A percentile compares a stretch with the other conserved stretches of the same genome.
phyloP scores from a whole-genome alignment of 1,139 yeast genomes.

The Yamadazyma atlantica region DNA sequence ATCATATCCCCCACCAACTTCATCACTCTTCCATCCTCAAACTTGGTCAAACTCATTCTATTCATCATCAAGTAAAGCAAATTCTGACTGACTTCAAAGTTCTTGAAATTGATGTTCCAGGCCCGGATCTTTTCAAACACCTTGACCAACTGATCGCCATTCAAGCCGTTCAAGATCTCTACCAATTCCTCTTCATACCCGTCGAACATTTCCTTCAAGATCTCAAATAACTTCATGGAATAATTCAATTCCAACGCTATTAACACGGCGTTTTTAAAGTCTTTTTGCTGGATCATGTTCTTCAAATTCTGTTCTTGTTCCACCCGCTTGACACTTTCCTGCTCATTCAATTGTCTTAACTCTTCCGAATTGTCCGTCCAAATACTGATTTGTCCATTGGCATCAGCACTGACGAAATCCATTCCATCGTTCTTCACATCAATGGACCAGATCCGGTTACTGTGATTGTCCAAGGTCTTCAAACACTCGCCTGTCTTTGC shows the following conservation, averaged over 20 bases:
- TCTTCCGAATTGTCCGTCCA: constrained; percentile 90
- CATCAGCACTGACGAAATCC: constrained; percentile 82
- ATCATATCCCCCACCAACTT: constrained; percentile 68
- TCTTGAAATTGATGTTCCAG: constrained; percentile 90
- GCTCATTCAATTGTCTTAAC: constrained; percentile 49
- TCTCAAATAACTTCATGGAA: constrained; percentile 78
- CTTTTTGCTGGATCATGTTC: constrained; percentile 66
- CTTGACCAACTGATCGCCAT: constrained; percentile 55
- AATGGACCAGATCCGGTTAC: constrained; percentile 92
- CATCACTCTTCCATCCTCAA: constrained; percentile 65
- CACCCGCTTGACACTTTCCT: constrained; percentile 54
- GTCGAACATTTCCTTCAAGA: constrained; percentile 55
- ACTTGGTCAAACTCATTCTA: constrained; percentile 50
- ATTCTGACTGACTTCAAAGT: constrained; percentile 78
- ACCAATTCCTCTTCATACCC: constrained; percentile 59
- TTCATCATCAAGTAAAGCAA: constrained; percentile 64
- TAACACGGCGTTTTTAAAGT: constrained; percentile 87
- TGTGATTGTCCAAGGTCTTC: constrained; percentile 86
- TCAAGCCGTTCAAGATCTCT: constrained; percentile 56
- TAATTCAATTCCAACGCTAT: constrained; percentile 84
- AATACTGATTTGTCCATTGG: constrained; percentile 85
- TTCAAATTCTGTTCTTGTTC: constrained; percentile 87
- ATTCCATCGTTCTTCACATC: constrained; percentile 66
- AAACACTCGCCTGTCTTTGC: constrained; percentile 70
- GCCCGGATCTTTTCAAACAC: constrained; percentile 79